Base-by-base conservation (phyloP, 2,329 filamentous ascomycete species). In the Phialophora verrucosa region DNA sequence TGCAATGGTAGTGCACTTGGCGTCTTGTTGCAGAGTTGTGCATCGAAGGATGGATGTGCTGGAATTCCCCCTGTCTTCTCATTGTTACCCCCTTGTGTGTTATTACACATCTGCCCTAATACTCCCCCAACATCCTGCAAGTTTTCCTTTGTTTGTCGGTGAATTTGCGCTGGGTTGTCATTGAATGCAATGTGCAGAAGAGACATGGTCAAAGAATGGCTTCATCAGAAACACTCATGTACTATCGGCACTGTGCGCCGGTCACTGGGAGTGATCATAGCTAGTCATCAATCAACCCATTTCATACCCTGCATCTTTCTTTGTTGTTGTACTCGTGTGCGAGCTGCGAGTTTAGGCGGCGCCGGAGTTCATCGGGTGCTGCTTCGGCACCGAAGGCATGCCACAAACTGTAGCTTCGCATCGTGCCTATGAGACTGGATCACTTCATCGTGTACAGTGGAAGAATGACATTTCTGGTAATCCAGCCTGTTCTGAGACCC, bases 51-150 rank as follows among this genome's bases (percentile, higher is more conserved):
- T 56, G 56, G 25, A 56, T 23, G 50, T 47, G 51, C 60, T 64
- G 56, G 42, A 64, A 27, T 31, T 17, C 32, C 47, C 32, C 59
- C 25, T 53, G 11, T 11, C 14, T 11, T 27, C 27, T 51, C 59
- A 55, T 35, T 11, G 8, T 20, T 55, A n/a, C 29, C 27, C 53
- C 25, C 25, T 29, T 51, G 20, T 61, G 64, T 66, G 59, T 66
- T 66, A 59, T 66, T 29, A 58, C 64, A 66, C 64, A 61, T 38
- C 23, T 59, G 55, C 64, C 64, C 56, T 63, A 66, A 63, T 66
- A 58, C 62, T 38, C 11, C 53, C 53, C 12, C 8, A 51, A 23
- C 47, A 51, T 51, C 20, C 25, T 65, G 58, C 63, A 65, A 65
- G 54, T 62, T 66, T 62, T 62, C 54, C 25, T 57, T 62, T 62